Percentiles rank a stretch among this genome's conserved stretches.
Evolutionary conservation across 768 basidiomycete genomes (phyloP).

Genomic region (Butyriboletus loyo): DNA sequence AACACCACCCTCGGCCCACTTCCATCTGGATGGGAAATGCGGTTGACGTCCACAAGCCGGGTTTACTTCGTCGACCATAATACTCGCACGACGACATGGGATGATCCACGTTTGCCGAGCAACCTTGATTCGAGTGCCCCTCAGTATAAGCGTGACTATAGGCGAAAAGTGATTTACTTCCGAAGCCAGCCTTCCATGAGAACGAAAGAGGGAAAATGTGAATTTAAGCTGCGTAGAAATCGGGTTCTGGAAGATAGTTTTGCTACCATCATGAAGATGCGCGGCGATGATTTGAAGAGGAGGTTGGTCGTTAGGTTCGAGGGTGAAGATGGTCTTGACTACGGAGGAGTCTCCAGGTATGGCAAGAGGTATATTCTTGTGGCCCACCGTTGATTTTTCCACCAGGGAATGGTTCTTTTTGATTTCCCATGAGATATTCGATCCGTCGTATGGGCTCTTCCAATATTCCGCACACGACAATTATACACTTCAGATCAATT

Average conservation of each 20-base stretch:
- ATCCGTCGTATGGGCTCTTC: slow-evolving; percentile 78
- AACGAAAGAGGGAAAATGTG: slow-evolving; percentile 74
- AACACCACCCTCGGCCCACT: slow-evolving; percentile 72
- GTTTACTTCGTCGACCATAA: slow-evolving; percentile 96
- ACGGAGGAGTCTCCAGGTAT: slow-evolving; percentile 73
- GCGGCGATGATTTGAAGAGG: slow-evolving; percentile 67
- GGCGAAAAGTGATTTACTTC: slow-evolving; percentile 91
- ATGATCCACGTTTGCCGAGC: slow-evolving; percentile 84
- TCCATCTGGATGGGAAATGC: slow-evolving; percentile 95
- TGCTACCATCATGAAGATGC: slow-evolving; percentile 76
- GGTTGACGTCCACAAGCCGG: slow-evolving; percentile 76
- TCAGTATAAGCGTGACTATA: slow-evolving; percentile 94
- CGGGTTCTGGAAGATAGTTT: slow-evolving; percentile 88
- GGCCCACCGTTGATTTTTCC: slow-evolving; percentile 1
- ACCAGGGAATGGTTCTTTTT: slow-evolving; percentile 84
- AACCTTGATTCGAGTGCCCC: slow-evolving; percentile 84
- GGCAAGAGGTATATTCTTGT: slow-evolving; percentile 6
- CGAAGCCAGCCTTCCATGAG: slow-evolving; percentile 86
- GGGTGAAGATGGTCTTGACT: slow-evolving; percentile 77
- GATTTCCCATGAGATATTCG: slow-evolving; percentile 79
- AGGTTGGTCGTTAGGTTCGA: slow-evolving; percentile 74
- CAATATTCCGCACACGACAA: slow-evolving; percentile 80
- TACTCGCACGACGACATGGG: slow-evolving; percentile 87
- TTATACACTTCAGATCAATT: slow-evolving; percentile 79
- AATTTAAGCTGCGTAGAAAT: slow-evolving; percentile 76